Conservation (phyloP, 228 moss, liverwort and hornwort genomes). For the Sphagnum fallax region DNA sequence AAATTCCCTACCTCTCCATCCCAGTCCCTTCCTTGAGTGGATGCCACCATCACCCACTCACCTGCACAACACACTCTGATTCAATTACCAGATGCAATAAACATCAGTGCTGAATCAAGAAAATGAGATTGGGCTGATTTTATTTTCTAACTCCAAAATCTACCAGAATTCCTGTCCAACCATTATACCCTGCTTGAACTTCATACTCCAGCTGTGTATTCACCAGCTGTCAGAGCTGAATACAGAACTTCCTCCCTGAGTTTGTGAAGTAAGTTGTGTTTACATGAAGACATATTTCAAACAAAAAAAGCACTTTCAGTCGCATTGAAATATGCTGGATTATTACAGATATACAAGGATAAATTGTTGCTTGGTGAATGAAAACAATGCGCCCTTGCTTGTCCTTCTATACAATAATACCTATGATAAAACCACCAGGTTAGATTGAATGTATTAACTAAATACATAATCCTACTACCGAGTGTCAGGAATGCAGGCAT, state of each 20-base stretch:
- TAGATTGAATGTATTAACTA: background rate
- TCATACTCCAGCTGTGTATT: background rate
- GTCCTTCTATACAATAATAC: background rate
- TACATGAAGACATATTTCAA: too few relatives aligned
- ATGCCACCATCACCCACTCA: constrained; percentile 51
- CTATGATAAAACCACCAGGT: background rate
- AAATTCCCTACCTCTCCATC: constrained; percentile 26
- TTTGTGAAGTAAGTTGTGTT: too few relatives aligned
- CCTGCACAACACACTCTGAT: constrained; percentile 2
- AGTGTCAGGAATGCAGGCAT: background rate
- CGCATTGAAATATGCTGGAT: too few relatives aligned
- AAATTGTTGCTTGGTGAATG: too few relatives aligned
- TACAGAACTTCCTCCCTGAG: too few relatives aligned
- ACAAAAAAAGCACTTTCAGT: too few relatives aligned
- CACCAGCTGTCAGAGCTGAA: too few relatives aligned
- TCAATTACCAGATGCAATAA: background rate
- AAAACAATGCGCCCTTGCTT: background rate
- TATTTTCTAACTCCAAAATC: background rate
- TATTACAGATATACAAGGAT: too few relatives aligned
- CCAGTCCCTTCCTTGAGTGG: constrained; percentile 25
- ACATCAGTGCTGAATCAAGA: too few relatives aligned
- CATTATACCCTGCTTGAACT: background rate
- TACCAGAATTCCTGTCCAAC: background rate
- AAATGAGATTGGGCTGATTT: too few relatives aligned
- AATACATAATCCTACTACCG: too few relatives aligned